Base-by-base conservation (phyloP, 176 grass and related monocot genomes). In the Ensete glaucum region DNA sequence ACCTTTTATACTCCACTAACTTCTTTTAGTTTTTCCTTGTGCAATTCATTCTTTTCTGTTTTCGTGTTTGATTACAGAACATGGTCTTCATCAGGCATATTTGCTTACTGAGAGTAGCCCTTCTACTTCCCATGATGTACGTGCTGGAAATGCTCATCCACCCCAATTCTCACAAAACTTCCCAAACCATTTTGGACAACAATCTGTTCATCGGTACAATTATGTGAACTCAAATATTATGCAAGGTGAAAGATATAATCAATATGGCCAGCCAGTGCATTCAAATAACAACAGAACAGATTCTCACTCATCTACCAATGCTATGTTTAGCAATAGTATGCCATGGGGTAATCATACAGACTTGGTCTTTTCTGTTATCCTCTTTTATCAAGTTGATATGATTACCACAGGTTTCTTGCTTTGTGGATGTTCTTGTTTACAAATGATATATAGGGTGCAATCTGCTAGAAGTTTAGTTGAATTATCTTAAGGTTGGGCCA, bases 261-360 rank as follows among this genome's bases (percentile, higher is more conserved):
- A 87, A 63, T 85, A 82, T 80, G 84, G 73, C 50, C 90, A 53
- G 66, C 54, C 85, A 87, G 69, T 51, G 49, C 78, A 75, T 81
- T 62, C 84, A 80, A 85, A 79, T 67, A 87, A 98, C 87, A 78
- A 70, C 72, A 80, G 84, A 69, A 67, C 79, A 76, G 88, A 93
- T 81, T 78, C 80, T 77, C 77, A 89, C 62, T 80, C 88, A 22
- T 75, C 79, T 74, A 57, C 71, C 12, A 82, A 78, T 79, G 58
- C 76, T 79, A 57, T 82, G 48, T 74, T 87, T 52, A 76, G 60
- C 84, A 89, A 93, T 11, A 73, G 74, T 78, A 84, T 89, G 83
- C 80, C 84, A 58, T 90, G 96, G 88, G 89, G 89, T 91, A 89
- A 84, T 83, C 60, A 87, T 29, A 52, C 43, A 67, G 26, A 19